Base-by-base conservation (phyloP, 768 basidiomycete genomes). In the Calocybe cyanea region DNA sequence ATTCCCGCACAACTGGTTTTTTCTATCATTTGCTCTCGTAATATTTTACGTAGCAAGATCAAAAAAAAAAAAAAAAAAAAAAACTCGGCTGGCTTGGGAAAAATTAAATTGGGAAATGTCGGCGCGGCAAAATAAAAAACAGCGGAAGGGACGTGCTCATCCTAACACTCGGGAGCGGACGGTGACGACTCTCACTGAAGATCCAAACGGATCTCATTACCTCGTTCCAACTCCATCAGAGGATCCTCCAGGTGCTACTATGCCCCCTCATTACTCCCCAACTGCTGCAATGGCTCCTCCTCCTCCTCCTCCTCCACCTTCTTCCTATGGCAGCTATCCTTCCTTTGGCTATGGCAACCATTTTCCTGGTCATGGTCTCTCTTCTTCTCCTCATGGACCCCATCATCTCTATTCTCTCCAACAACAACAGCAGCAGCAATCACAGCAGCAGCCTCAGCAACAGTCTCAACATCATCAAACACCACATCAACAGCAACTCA, bases 181-280 rank as follows among this genome's bases (percentile, higher is more conserved):
- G n/a, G 79, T 83, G 54, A 80, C 79, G 52, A 81, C 80, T 28
- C 78, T 83, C 57, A 79, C 80, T 9, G 71, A 79, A 55, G 77
- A 78, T 52, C 72, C 80, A 38, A 73, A 75, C 55, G 73, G 76
- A 2, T 70, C 71, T 23, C n/a, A n/a, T n/a, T 78, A 73, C 48
- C 70, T 78, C 46, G 65, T 77, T 23, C 75, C 76, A 15, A 72
- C 71, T 8, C 60, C 76, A 19, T 73, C 72, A 52, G 79, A 81
- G 61, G 75, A 79, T 14, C 72, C 71, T 3, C n/a, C n/a, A n/a
- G n/a, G n/a, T n/a, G 64, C 53, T 52, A 54, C 63, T 58, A 61
- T 72, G 57, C 63, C 72, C 21, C 61, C 70, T 0, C 63, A 68
- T 1, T 69, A 68, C 50, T 64, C 69, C 45, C 51, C 70, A 31